phyloP scores from a whole-genome alignment of 495 filamentous ascomycete species.

The Penicillium psychrofluorescens region DNA sequence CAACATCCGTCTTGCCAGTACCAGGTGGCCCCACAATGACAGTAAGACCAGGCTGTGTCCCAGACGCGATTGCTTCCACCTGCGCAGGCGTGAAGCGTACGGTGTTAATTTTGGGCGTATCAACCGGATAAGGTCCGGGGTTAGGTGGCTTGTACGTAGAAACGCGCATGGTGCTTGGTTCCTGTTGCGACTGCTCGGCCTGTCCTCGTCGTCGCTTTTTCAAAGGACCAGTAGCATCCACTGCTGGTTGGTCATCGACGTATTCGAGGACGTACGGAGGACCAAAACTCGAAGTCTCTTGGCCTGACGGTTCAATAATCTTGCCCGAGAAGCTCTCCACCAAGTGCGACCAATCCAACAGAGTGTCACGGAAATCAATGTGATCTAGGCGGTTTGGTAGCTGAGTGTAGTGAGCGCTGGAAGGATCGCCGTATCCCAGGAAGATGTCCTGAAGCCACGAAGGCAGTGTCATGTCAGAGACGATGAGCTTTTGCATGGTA shows the following conservation, averaged over 20 bases:
- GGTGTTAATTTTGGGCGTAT: constrained; percentile 74
- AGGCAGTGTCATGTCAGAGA: constrained; percentile 80
- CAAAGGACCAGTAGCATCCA: constrained; percentile 45
- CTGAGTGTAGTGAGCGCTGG: constrained; percentile 76
- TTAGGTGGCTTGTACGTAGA: constrained; percentile 90
- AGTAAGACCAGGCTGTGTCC: constrained; percentile 89
- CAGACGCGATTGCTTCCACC: constrained; percentile 86
- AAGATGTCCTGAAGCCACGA: constrained; percentile 96
- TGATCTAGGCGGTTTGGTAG: constrained; percentile 68
- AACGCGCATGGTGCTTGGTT: constrained; percentile 63
- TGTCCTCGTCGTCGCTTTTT: constrained; percentile 80
- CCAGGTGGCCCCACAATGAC: constrained; percentile 93
- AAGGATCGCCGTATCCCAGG: constrained; percentile 89
- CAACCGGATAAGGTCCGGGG: constrained; percentile 84
- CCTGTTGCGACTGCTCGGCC: constrained; percentile 51
- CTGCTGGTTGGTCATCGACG: constrained; percentile 37
- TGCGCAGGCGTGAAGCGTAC: constrained; percentile 89
- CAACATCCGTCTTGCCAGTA: constrained; percentile 97
- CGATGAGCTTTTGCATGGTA: constrained; percentile 77
- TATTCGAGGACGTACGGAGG: constrained; percentile 81
- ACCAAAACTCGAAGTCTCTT: constrained; percentile 64
- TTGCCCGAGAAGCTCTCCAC: constrained; percentile 80
- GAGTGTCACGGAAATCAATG: constrained; percentile 88
- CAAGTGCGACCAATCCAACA: constrained; percentile 91
- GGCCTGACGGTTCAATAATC: constrained; percentile 67